Evolutionary conservation across 2,329 filamentous ascomycete genomes (phyloP), one percentile per base, ranked within the genome.

Genomic region (Chaetomiaceae sp.): DNA sequence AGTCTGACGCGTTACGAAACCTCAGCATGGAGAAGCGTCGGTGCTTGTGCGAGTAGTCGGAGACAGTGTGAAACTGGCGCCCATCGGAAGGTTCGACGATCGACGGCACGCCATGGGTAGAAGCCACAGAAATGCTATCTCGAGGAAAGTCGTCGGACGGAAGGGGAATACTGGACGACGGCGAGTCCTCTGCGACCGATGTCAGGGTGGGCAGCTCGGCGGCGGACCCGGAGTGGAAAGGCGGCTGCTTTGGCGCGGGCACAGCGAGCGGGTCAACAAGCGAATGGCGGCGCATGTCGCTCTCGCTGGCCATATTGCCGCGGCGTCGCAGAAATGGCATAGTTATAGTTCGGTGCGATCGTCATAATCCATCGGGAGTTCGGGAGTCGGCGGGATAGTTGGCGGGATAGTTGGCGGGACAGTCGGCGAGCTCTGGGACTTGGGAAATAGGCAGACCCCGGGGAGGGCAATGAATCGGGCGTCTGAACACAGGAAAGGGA

Each of bases 1-100:
- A 87, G 72, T 97, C 92, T 8, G 91, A 96, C 57, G 90, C 91
- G 79, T 96, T 91, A 64, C 90, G 87, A 68, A 94, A 90, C 65
- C 86, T 85, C 72, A 96, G 75, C 69, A 95, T 75, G 51, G 80
- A 84, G 66, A 86, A 86, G 56, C 82, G 79, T 55, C 76, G 78
- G 61, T 82, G 77, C 62, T 78, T 83, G 30, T 71, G 71, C 29
- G 71, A 74, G 64, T 82, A 76, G 45, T 80, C 78, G 61, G 81
- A 77, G 50, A 77, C 67, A 13, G 77, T 74, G 23, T 79, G 79
- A 11, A 75, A 75, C 32, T 70, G 71, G 11, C 76, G 73, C 32
- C 75, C 71, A 58, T 61, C 58, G 42, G 57, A 54, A 36, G 57
- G 57, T 36, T 64, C 58, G 55, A 56, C 55, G 41, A 64, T 61